Percentiles rank a stretch among this genome's conserved stretches.
These are phyloP conservation scores for Dothistroma pini DNA, from an alignment of 2,329 filamentous ascomycete species.

Conservation along the genomic window DNA sequence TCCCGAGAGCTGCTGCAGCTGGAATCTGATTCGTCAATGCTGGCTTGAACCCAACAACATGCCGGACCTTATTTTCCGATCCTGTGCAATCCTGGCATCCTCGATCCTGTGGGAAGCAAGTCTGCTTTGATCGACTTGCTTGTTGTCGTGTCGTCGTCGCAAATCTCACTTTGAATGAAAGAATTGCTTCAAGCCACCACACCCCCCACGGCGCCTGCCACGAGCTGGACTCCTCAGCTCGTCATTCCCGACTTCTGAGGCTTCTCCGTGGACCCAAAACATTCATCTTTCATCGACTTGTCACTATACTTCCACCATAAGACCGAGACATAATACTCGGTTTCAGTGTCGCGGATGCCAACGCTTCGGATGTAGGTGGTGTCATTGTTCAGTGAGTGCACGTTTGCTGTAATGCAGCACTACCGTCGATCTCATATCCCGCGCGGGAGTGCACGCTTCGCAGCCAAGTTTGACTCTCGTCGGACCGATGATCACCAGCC, in stretches of 20 bases:
- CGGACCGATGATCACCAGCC: conserved; percentile 3
- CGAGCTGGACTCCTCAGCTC: neutral
- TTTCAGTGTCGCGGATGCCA: neutral
- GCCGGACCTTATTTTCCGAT: neutral
- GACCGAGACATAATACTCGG: neutral
- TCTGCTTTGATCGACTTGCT: neutral
- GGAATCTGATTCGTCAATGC: neutral
- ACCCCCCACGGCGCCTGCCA: conserved; percentile 1
- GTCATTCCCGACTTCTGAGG: neutral
- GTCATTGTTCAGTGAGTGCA: neutral
- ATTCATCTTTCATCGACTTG: neutral
- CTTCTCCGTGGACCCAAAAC: neutral
- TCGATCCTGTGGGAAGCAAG: neutral
- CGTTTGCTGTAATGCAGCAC: neutral
- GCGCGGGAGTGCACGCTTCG: neutral
- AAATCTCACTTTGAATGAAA: neutral
- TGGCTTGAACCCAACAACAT: neutral
- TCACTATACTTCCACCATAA: neutral
- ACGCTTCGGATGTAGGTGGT: neutral
- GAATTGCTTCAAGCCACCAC: neutral
- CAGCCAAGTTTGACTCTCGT: neutral
- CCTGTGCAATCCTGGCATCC: neutral
- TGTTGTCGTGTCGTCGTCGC: neutral
- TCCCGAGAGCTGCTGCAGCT: neutral
- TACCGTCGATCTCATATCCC: neutral